Evolutionary conservation across 2,329 filamentous ascomycete species (phyloP), one percentile per base, ranked within the genome.

Genomic region (Chalaropsis ovoidea): DNA sequence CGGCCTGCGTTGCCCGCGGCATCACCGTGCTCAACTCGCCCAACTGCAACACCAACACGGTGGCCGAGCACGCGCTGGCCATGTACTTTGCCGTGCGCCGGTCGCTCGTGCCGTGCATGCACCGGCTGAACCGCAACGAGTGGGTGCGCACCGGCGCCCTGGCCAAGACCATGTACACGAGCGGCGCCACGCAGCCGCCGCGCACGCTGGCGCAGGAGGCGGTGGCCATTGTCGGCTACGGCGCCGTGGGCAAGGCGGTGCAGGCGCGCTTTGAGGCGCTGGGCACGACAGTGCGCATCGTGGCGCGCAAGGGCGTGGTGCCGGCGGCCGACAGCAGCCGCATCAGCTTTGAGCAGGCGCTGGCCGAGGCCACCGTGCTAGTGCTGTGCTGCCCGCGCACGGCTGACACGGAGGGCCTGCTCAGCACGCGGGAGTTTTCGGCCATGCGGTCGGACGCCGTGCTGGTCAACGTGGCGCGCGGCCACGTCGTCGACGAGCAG

Each of bases 11-110:
- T 0, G 79, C 81, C 47, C 79, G 85, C 64, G 89, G 89, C 22
- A 85, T 93, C 67, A 86, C 92, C 62, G 89, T 94, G 1, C 86
- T 93, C 65, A 94, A 93, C 74, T 87, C 84, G 31, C 89, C 89
- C 0, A 82, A 83, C 19, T 89, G 89, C 1, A 94, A 94, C 72
- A 90, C 92, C 70, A 83, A 87, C 66, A 89, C 89, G 0, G 89
- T 89, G 0, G 88, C 88, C 0, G 88, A 91, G 72, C 88, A 91
- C 71, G 90, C 88, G 0, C 81, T 92, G 64, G 86, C 86, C 64
- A 78, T 94, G 52, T 77, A 93, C 66, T 83, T 94, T 75, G 84
- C 88, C 0, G 52, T 66, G 10, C 69, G 70, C 7, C 68, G 70
- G 17, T 11, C 49, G n/a, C 17, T 66, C 5, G 65, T 52, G 22